phyloP scores from a whole-genome alignment of 257 asterid species.

The Eucommia ulmoides region DNA sequence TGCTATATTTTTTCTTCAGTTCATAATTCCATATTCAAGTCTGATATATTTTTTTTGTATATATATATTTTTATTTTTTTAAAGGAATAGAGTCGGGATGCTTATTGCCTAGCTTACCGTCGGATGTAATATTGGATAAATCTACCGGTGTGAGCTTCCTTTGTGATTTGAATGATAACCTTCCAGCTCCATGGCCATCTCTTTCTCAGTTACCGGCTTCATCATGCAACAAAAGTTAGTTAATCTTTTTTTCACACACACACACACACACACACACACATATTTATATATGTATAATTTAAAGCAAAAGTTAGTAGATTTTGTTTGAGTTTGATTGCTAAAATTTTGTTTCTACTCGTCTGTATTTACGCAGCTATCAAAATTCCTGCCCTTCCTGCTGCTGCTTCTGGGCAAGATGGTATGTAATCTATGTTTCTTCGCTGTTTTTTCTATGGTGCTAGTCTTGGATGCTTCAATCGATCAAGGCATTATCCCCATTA shows the following conservation, averaged over 20 bases:
- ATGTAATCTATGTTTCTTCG: constrained; percentile 27
- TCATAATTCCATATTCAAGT: too few species aligned
- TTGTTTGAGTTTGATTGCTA: too few species aligned
- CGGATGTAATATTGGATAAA: constrained; percentile 70
- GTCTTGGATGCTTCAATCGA: too few species aligned
- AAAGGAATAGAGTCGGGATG: constrained; percentile 63
- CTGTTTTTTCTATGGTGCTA: too few species aligned
- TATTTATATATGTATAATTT: too few species aligned
- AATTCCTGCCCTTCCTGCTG: constrained; percentile 97
- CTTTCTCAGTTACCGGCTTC: constrained; percentile 49
- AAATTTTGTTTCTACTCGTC: too few species aligned
- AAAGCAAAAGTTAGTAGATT: too few species aligned
- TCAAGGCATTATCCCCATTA: too few species aligned
- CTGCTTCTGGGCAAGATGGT: constrained; percentile 82
- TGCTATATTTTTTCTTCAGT: too few species aligned
- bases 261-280: too few species aligned
- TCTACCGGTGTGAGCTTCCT: constrained; percentile 70
- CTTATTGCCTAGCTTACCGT: constrained; percentile 90
- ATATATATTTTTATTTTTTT: constrained; percentile 9
- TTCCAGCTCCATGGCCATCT: constrained; percentile 98
- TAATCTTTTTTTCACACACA: too few species aligned
- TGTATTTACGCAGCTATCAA: constrained; percentile 82
- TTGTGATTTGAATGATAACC: constrained; percentile 91
- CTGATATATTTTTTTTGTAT: too few species aligned
- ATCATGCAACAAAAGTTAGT: constrained; percentile 81